Conservation (phyloP, 805 yeast species). For the Monosporozyma solicola region DNA sequence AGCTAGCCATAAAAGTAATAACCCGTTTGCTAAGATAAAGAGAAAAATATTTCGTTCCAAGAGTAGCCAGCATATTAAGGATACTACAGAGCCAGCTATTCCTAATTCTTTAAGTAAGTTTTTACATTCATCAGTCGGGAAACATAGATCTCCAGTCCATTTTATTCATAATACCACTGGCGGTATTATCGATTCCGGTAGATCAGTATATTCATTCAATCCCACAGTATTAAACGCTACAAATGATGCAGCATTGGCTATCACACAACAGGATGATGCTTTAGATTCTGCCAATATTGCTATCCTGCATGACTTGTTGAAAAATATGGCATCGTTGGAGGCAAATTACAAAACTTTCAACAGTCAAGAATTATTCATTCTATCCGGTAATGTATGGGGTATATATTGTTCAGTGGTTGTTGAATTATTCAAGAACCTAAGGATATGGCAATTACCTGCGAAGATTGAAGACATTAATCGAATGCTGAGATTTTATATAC, state of each 20-base stretch:
- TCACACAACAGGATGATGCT: conserved; percentile 13
- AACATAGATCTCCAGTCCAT: conserved; percentile 26
- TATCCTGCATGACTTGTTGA: conserved; percentile 26
- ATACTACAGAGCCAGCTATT: conserved; percentile 15
- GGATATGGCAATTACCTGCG: conserved; percentile 27
- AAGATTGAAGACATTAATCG: conserved; percentile 25
- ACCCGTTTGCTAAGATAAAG: conserved; percentile 16
- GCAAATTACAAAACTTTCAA: conserved; percentile 25
- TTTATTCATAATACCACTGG: conserved; percentile 22
- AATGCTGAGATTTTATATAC: conserved; percentile 21
- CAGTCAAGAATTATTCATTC: conserved; percentile 22
- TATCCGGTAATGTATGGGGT: conserved; percentile 28
- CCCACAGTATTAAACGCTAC: conserved; percentile 9
- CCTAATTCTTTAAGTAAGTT: conserved; percentile 26
- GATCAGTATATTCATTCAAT: conserved; percentile 22
- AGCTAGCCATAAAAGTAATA: background rate
- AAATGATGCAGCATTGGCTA: conserved; percentile 12
- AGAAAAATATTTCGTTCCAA: conserved; percentile 22
- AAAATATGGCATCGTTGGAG: conserved; percentile 25
- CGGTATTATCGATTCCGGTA: conserved; percentile 21
- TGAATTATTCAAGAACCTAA: conserved; percentile 23
- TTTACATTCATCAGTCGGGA: conserved; percentile 25
- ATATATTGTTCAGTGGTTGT: conserved; percentile 22
- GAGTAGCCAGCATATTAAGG: conserved; percentile 14
- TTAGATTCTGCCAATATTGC: conserved; percentile 10